These are phyloP conservation scores for Schizosaccharomyces pombe DNA, from an alignment of 805 yeast genomes.

Conservation along the genomic window DNA sequence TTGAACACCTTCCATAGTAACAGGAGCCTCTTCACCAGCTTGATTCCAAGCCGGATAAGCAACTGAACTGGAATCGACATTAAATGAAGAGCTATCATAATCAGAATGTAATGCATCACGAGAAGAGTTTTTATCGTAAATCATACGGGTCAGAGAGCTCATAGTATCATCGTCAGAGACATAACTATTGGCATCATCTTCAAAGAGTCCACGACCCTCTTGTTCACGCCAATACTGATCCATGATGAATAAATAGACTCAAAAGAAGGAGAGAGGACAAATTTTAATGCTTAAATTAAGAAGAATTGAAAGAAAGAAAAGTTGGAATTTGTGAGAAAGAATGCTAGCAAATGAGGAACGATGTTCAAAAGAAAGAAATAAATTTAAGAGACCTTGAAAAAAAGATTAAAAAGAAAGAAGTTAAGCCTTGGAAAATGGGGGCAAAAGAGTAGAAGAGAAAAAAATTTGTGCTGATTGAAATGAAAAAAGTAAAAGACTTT, in stretches of 20 bases:
- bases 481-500: too few relatives aligned
- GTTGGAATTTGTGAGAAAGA: neutral
- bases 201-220: slow-evolving; percentile 3
- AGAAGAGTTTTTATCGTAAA: neutral
- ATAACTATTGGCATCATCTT: neutral
- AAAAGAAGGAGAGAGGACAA: neutral
- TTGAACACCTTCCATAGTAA: slow-evolving; percentile 38
- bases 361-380: neutral
- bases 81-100: neutral
- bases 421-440: too few relatives aligned
- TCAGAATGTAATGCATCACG: neutral
- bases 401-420: neutral
- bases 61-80: neutral
- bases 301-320: neutral
- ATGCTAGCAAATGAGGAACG: neutral
- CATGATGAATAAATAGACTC: neutral
- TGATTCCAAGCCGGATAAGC: slow-evolving; percentile 95
- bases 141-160: neutral
- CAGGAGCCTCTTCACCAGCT: slow-evolving; percentile 67
- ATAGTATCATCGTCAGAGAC: neutral
- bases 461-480: too few relatives aligned
- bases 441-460: too few relatives aligned
- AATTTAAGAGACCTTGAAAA: neutral
- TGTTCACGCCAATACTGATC: slow-evolving; percentile 3
- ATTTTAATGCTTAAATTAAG: neutral